These are phyloP conservation scores for Cladosporium sp. DNA, from an alignment of 2,329 filamentous ascomycete species.

Conservation along the genomic window DNA sequence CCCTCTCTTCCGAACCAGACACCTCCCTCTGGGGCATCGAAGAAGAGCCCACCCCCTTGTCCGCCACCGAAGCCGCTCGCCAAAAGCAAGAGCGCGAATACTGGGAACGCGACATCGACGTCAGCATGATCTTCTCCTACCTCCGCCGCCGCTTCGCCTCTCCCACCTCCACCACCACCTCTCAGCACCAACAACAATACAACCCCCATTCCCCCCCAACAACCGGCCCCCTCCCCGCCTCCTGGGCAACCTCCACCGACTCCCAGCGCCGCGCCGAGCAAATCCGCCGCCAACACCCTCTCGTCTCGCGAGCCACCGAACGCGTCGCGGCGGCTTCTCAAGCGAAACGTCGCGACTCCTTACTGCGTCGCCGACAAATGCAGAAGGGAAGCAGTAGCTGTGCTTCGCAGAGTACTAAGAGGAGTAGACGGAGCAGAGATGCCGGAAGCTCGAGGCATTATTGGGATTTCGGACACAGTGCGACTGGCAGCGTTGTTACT, in stretches of 20 bases:
- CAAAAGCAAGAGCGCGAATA: conserved; percentile 59
- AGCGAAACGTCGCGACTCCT: conserved; percentile 15
- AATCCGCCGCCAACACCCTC: conserved; percentile 82
- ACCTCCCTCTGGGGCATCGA: conserved; percentile 63
- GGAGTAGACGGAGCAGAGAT: conserved; percentile 54
- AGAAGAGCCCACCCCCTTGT: conserved; percentile 46
- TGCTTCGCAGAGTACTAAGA: conserved; percentile 80
- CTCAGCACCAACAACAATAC: conserved; percentile 16
- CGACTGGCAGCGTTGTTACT: conserved; percentile 46
- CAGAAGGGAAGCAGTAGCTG: conserved; percentile 57
- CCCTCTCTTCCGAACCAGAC: conserved; percentile 35
- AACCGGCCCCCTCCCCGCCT: conserved; percentile 25
- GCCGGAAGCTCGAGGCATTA: conserved; percentile 69
- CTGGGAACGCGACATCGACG: conserved; percentile 89
- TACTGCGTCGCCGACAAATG: conserved; percentile 32
- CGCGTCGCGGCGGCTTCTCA: conserved; percentile 32
- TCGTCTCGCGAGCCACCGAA: conserved; percentile 58
- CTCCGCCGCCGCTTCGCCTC: conserved; percentile 69
- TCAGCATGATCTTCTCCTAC: conserved; percentile 88
- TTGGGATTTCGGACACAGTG: conserved; percentile 85
- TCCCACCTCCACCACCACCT: conserved; percentile 26
- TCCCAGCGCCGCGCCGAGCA: conserved; percentile 72
- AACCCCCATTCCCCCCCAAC: conserved; percentile 17
- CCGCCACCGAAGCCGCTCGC: conserved; percentile 23
- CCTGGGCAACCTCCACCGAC: conserved; percentile 46